These are phyloP conservation scores for Nitzschia palea DNA, from an alignment of 108 stramenopile species.

Conservation along the genomic window DNA sequence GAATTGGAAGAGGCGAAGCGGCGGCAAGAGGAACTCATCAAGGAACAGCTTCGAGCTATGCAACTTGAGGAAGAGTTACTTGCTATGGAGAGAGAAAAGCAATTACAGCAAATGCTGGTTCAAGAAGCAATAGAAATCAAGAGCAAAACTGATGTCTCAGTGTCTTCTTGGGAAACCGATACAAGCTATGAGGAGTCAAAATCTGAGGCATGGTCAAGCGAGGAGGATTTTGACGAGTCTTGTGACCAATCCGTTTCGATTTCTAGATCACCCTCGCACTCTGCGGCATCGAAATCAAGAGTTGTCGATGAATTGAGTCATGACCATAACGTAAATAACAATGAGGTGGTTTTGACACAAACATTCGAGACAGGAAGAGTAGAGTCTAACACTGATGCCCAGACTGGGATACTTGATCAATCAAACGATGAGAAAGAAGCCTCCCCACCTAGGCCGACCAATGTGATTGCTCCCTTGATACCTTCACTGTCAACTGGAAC, in stretches of 20 bases:
- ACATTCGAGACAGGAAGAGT: too few relatives aligned
- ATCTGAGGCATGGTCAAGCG: too few relatives aligned
- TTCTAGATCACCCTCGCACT: too few relatives aligned
- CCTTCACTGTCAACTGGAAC: too few relatives aligned
- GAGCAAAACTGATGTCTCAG: slow-evolving; percentile 14
- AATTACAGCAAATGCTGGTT: slow-evolving; percentile 27
- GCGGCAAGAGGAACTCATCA: slow-evolving; percentile 36
- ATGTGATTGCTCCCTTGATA: not conserved
- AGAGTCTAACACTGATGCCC: too few relatives aligned
- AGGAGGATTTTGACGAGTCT: too few relatives aligned
- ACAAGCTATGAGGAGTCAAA: not conserved
- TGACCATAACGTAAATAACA: too few relatives aligned
- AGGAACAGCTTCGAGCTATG: slow-evolving; percentile 31
- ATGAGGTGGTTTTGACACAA: too few relatives aligned
- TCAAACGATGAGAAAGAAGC: not conserved
- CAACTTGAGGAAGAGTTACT: slow-evolving; percentile 22
- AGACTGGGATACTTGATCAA: too few relatives aligned
- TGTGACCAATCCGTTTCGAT: too few relatives aligned
- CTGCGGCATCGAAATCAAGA: too few relatives aligned
- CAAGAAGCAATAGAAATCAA: slow-evolving; percentile 32
- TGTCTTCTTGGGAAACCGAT: slow-evolving; percentile 31
- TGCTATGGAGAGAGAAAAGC: slow-evolving; percentile 32
- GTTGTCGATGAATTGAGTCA: too few relatives aligned
- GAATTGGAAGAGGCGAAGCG: slow-evolving; percentile 28
- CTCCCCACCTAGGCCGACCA: not conserved